Conservation (phyloP, 2,329 filamentous ascomycete genomes). For the Daldinia eschscholtzii region DNA sequence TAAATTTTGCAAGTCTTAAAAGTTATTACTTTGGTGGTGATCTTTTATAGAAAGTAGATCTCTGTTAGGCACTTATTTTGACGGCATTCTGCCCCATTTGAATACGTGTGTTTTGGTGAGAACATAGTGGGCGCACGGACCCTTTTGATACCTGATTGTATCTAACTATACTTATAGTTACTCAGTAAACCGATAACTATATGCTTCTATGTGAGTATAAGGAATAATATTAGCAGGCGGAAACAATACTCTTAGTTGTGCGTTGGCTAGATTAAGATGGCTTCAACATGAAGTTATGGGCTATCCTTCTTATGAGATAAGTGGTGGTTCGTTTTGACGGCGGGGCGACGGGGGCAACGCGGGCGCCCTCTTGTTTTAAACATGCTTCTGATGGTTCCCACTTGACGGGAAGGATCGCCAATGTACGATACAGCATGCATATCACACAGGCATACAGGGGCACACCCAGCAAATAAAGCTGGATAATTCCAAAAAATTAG, state of each 20-base stretch:
- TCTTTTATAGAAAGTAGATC: no score
- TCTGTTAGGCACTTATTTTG: no score
- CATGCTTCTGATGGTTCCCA: slow-evolving; percentile 19
- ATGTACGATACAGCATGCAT: slow-evolving; percentile 27
- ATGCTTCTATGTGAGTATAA: not conserved
- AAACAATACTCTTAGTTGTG: not conserved
- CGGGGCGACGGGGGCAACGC: slow-evolving; percentile 2
- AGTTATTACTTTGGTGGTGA: no score
- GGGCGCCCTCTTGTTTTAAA: slow-evolving; percentile 31
- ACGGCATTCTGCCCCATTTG: no score
- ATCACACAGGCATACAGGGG: slow-evolving; percentile 20
- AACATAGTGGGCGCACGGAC: no score
- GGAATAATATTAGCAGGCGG: not conserved
- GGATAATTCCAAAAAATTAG: slow-evolving; percentile 27
- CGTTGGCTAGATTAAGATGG: not conserved
- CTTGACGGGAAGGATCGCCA: slow-evolving; percentile 36
- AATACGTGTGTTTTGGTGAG: no score
- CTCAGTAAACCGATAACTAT: not conserved
- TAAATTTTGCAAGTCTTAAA: no score
- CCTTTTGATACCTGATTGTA: no score
- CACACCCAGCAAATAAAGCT: slow-evolving; percentile 9
- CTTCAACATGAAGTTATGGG: not conserved
- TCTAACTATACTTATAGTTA: not conserved
- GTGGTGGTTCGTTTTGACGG: not conserved
- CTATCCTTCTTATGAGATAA: slow-evolving; percentile 4